phyloP scores from a whole-genome alignment of 306 rosid species.

The Prunus armeniaca region DNA sequence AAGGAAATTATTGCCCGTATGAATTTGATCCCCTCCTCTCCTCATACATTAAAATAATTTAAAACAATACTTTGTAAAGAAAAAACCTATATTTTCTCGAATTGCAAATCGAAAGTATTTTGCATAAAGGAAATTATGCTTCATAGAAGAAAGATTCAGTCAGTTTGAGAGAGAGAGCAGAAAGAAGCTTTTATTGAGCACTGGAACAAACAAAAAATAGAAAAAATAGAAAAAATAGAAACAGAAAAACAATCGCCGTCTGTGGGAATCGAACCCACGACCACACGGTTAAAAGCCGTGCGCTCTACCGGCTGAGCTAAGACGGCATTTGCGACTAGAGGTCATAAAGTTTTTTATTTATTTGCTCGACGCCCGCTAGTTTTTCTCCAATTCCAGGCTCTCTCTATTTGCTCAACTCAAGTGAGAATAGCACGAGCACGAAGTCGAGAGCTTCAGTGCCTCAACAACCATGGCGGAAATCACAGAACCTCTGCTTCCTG shows the following conservation, averaged over 20 bases:
- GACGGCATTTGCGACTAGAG: constrained; percentile 3
- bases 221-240: not conserved
- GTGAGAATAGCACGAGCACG: not conserved
- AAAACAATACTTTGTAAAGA: too few relatives aligned
- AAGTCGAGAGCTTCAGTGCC: constrained; percentile 2
- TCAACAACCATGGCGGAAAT: constrained; percentile 68
- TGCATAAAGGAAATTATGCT: too few relatives aligned
- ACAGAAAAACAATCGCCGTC: not conserved
- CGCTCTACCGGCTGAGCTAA: constrained; percentile 43
- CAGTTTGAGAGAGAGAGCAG: too few relatives aligned
- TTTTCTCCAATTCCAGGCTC: not conserved
- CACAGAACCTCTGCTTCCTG: constrained; percentile 37
- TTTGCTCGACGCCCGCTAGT: accelerated
- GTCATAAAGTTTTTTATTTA: accelerated
- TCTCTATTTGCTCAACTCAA: not conserved
- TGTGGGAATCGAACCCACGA: constrained; percentile 44
- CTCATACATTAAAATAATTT: too few relatives aligned
- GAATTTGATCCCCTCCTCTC: too few relatives aligned
- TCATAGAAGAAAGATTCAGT: too few relatives aligned
- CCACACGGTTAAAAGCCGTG: constrained; percentile 43
- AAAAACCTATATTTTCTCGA: too few relatives aligned
- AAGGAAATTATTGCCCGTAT: too few relatives aligned
- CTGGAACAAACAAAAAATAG: not conserved
- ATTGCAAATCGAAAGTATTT: too few relatives aligned
- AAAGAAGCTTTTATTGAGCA: too few relatives aligned